Evolutionary conservation across 1,139 yeast genomes (phyloP).

Genomic region (Diutina catenulata): DNA sequence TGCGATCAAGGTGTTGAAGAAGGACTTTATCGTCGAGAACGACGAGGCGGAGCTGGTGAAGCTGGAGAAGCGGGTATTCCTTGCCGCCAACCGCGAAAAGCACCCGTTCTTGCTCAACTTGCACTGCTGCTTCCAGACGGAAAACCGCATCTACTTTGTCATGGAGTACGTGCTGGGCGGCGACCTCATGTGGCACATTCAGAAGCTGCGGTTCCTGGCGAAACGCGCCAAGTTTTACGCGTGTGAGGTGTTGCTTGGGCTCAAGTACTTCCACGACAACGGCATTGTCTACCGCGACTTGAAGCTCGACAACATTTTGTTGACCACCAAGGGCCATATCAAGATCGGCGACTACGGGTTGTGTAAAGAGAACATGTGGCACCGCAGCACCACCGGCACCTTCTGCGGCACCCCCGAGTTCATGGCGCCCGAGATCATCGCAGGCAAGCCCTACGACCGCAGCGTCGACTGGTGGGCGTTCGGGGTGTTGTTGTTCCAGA

Average conservation of each 20-base stretch:
- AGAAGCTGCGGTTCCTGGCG: conserved; percentile 78
- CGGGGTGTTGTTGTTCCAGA: conserved; percentile 91
- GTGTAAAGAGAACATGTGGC: conserved; percentile 94
- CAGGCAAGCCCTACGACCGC: conserved; percentile 84
- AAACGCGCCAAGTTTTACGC: conserved; percentile 95
- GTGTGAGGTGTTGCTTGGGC: conserved; percentile 84
- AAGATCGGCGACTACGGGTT: conserved; percentile 95
- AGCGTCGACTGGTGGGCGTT: conserved; percentile 99
- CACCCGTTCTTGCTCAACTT: conserved; percentile 90
- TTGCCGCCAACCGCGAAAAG: conserved; percentile 78
- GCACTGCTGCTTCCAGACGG: conserved; percentile 96
- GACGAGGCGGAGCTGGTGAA: conserved; percentile 94
- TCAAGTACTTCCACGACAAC: conserved; percentile 88
- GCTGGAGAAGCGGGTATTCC: conserved; percentile 85
- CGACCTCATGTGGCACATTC: conserved; percentile 98
- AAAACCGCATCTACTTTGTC: conserved; percentile 90
- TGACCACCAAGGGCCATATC: conserved; percentile 88
- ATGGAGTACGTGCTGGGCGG: conserved; percentile 98
- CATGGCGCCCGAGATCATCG: conserved; percentile 96
- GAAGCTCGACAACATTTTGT: conserved; percentile 84
- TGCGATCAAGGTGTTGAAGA: conserved; percentile 92
- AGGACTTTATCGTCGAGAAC: conserved; percentile 87
- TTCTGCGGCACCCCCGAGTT: conserved; percentile 99
- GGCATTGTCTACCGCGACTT: conserved; percentile 95
- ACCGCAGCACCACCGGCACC: conserved; percentile 81